Percentiles rank a stretch among this genome's conserved stretches.
Evolutionary conservation across 495 filamentous ascomycete species (phyloP).

Genomic region (Haplographium delicatum): DNA sequence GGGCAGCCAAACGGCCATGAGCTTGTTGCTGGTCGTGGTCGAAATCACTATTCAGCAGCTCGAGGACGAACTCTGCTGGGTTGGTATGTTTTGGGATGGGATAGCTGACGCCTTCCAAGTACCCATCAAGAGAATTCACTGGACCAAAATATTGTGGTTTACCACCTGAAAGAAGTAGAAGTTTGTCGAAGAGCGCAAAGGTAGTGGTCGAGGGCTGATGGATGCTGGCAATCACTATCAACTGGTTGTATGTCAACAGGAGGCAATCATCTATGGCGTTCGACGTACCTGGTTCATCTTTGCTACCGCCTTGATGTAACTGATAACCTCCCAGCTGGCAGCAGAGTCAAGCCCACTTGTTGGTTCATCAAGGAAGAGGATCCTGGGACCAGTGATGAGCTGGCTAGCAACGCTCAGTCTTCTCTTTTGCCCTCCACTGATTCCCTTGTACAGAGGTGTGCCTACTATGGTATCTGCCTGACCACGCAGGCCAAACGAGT

Average conservation of each 20-base stretch:
- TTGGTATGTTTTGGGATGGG: constrained; percentile 62
- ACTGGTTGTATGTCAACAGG: constrained; percentile 72
- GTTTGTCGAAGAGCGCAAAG: constrained; percentile 71
- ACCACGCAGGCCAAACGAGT: constrained; percentile 53
- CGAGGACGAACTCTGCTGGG: constrained; percentile 71
- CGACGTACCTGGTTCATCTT: constrained; percentile 56
- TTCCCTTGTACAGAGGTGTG: constrained; percentile 69
- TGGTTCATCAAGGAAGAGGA: constrained; percentile 86
- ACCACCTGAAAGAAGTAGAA: constrained; percentile 63
- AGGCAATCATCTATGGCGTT: background rate
- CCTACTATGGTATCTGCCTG: constrained; percentile 65
- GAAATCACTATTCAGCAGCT: constrained; percentile 71
- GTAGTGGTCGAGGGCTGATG: constrained; percentile 85
- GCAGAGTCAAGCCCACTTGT: constrained; percentile 82
- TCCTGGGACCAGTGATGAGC: constrained; percentile 66
- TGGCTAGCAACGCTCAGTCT: constrained; percentile 68
- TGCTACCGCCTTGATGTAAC: constrained; percentile 55
- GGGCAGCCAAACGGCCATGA: constrained; percentile 28
- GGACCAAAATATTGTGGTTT: constrained; percentile 61
- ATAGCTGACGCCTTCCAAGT: constrained; percentile 55
- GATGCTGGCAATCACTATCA: constrained; percentile 82
- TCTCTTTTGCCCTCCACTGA: constrained; percentile 73
- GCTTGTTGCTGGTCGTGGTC: constrained; percentile 36
- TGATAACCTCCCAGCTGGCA: constrained; percentile 63
- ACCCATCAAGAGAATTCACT: constrained; percentile 39